Evolutionary conservation across 768 basidiomycete species (phyloP).

Genomic region (Sarcodon sp.): DNA sequence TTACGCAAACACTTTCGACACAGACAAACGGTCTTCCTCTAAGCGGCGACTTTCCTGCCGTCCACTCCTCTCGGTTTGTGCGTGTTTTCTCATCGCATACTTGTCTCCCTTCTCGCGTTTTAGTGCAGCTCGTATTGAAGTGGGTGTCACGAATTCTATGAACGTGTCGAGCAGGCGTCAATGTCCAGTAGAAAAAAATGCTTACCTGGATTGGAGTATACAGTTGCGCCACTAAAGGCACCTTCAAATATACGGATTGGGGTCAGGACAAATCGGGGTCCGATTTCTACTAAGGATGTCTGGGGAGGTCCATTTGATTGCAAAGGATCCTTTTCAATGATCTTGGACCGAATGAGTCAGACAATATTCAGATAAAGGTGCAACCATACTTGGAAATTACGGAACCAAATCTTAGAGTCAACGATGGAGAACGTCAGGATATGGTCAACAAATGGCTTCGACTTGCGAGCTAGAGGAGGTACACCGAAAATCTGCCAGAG

Average conservation of each 20-base stretch:
- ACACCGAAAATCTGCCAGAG: constrained; percentile 79
- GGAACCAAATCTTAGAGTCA: constrained; percentile 97
- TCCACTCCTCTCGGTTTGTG: constrained; percentile 47
- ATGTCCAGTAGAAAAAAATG: constrained; percentile 3
- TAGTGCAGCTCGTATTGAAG: constrained; percentile 57
- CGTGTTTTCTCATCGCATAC: constrained; percentile 75
- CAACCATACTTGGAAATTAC: constrained; percentile 82
- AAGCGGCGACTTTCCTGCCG: constrained; percentile 53
- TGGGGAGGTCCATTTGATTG: constrained; percentile 79
- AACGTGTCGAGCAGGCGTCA: not conserved
- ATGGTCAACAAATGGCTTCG: constrained; percentile 98
- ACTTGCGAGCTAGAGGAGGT: constrained; percentile 76
- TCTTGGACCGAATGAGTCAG: constrained; percentile 29
- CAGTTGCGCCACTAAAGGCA: constrained; percentile 87
- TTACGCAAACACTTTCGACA: constrained; percentile 83
- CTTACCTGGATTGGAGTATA: constrained; percentile 90
- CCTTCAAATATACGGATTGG: constrained; percentile 98
- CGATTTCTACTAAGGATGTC: constrained; percentile 90
- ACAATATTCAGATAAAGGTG: not conserved
- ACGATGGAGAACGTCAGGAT: constrained; percentile 92
- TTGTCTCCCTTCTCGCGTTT: constrained; percentile 67
- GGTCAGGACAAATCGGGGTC: constrained; percentile 92
- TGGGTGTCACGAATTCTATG: constrained; percentile 86
- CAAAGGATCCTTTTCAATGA: constrained; percentile 86
- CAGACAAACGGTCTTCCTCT: constrained; percentile 70